phyloP scores from a whole-genome alignment of 176 grass and related monocot species.

The Rhipidocladum racemiflorum region DNA sequence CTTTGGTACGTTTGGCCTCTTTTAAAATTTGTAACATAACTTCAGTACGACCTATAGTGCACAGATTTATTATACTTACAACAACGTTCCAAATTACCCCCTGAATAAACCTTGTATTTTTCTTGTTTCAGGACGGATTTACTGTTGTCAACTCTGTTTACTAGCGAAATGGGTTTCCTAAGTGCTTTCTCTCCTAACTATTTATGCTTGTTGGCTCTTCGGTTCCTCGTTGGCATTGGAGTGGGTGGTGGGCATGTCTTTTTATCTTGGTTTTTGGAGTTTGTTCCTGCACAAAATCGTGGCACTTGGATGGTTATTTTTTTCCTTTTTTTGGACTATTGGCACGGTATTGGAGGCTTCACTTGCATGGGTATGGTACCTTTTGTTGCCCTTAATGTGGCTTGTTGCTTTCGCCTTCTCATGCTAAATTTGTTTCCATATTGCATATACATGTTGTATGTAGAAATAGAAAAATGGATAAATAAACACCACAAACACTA shows the following conservation, averaged over 20 bases:
- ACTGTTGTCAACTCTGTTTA: conserved; percentile 59
- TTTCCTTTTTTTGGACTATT: conserved; percentile 56
- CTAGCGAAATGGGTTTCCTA: conserved; percentile 52
- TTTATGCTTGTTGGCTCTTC: conserved; percentile 49
- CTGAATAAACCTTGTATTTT: conserved; percentile 28
- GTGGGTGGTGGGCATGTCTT: conserved; percentile 59
- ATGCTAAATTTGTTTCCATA: background rate
- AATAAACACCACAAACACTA: background rate
- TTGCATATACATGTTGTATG: background rate
- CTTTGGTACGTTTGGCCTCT: background rate
- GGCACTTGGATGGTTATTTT: conserved; percentile 71
- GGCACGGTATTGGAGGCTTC: conserved; percentile 69
- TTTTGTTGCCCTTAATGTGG: background rate
- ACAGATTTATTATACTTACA: background rate
- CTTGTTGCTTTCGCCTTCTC: background rate
- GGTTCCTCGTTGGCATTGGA: conserved; percentile 64
- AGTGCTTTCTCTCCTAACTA: conserved; percentile 73
- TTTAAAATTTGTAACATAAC: background rate
- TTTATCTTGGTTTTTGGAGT: conserved; percentile 76
- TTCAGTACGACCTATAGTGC: background rate
- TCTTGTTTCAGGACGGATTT: conserved; percentile 64
- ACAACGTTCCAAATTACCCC: background rate
- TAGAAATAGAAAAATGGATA: background rate
- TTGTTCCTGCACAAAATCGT: conserved; percentile 62
- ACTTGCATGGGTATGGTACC: conserved; percentile 62